phyloP scores from a whole-genome alignment of 495 filamentous ascomycete genomes.

The Penicillium pancosmium region DNA sequence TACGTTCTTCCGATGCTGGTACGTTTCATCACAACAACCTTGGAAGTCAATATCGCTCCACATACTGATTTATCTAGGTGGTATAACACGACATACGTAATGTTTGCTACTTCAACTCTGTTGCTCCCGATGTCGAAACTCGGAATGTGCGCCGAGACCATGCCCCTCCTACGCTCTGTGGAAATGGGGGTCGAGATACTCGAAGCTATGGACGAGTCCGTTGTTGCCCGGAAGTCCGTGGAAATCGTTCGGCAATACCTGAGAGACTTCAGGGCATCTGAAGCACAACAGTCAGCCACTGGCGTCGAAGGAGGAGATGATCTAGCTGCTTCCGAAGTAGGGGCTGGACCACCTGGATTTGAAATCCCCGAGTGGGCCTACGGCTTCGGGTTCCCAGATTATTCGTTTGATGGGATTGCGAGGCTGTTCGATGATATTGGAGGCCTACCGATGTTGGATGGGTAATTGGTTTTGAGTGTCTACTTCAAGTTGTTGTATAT shows the following conservation, averaged over 20 bases:
- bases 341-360: constrained; percentile 23
- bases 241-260: constrained; percentile 44
- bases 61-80: constrained; percentile 31
- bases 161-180: constrained; percentile 34
- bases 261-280: constrained; percentile 34
- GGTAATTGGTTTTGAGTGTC: constrained; percentile 10
- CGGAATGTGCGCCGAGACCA: constrained; percentile 36
- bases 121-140: constrained; percentile 44
- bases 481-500: not conserved
- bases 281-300: constrained; percentile 8
- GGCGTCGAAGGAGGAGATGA: constrained; percentile 11
- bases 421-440: constrained; percentile 44
- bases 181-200: constrained; percentile 47
- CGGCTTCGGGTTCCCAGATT: constrained; percentile 46
- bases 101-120: constrained; percentile 46
- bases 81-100: constrained; percentile 50
- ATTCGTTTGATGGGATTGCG: constrained; percentile 45
- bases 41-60: not conserved
- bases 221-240: constrained; percentile 42
- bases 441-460: constrained; percentile 38
- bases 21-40: constrained; percentile 1
- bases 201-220: constrained; percentile 47
- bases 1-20: constrained; percentile 49
- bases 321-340: constrained; percentile 13
- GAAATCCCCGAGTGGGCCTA: constrained; percentile 47